phyloP scores from a whole-genome alignment of 495 filamentous ascomycete species.

The Penicillium antarcticum region DNA sequence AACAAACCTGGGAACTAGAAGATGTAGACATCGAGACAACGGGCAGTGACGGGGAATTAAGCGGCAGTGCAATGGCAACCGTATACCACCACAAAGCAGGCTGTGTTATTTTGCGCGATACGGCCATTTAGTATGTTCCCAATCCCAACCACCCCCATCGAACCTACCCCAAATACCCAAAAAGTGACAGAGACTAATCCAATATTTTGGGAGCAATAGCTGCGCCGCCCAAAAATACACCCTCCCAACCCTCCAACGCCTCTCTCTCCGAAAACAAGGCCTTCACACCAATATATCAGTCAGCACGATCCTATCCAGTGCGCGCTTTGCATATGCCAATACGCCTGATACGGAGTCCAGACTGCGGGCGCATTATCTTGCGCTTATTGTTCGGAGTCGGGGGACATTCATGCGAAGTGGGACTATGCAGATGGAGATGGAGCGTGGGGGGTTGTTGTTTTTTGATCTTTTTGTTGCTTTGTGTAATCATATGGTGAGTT shows the following conservation, averaged over 20 bases:
- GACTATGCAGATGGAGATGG: constrained; percentile 97
- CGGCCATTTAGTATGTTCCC: constrained; percentile 66
- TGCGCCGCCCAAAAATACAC: constrained; percentile 81
- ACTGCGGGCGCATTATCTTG: constrained; percentile 86
- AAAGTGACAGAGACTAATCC: no score
- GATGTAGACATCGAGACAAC: constrained; percentile 35
- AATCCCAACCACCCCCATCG: no score
- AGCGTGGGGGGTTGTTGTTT: constrained; percentile 78
- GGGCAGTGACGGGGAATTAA: constrained; percentile 26
- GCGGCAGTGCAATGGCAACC: constrained; percentile 42
- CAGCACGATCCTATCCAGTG: constrained; percentile 77
- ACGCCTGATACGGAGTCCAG: constrained; percentile 87
- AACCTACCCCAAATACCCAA: no score
- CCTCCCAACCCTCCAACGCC: constrained; percentile 75
- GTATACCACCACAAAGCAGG: constrained; percentile 64
- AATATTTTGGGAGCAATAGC: no score
- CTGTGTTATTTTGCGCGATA: constrained; percentile 76
- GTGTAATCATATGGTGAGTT: constrained; percentile 76
- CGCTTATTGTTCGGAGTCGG: constrained; percentile 81
- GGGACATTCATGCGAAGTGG: constrained; percentile 88
- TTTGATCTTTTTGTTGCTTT: constrained; percentile 93
- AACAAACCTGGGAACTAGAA: constrained; percentile 70
- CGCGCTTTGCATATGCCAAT: constrained; percentile 82
- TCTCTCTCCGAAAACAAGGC: constrained; percentile 83
- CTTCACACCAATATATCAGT: constrained; percentile 77